These are phyloP conservation scores for Rhizophagus clarus DNA, from an alignment of 192 early-diverging fungal genomes.

Conservation along the genomic window DNA sequence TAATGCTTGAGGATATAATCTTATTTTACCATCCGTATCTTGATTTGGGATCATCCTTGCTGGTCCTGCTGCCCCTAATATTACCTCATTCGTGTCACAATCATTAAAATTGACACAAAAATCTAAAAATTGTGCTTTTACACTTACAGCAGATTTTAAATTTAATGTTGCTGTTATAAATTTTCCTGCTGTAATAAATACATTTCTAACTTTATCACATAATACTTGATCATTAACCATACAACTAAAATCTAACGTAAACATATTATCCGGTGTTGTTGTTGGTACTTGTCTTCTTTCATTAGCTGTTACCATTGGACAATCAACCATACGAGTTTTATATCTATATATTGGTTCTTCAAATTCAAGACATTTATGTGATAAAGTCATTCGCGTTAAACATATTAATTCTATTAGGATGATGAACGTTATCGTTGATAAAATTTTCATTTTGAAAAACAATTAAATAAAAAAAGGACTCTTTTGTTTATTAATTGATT, in stretches of 20 bases:
- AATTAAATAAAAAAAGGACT: too few species aligned
- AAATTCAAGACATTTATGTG: not conserved
- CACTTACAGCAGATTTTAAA: conserved; percentile 33
- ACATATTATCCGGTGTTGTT: not conserved
- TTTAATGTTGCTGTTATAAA: conserved; percentile 37
- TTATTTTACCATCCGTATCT: conserved; percentile 35
- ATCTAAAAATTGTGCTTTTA: conserved; percentile 39
- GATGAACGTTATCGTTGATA: not conserved
- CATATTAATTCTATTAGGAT: not conserved
- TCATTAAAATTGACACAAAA: conserved; percentile 33
- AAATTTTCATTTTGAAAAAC: not conserved
- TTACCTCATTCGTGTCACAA: not conserved
- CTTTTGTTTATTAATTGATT: too few species aligned
- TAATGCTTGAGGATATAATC: conserved; percentile 48
- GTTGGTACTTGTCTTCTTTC: not conserved
- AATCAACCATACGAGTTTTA: not conserved
- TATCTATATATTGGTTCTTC: not conserved
- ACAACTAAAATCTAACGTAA: conserved; percentile 7
- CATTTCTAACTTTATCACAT: conserved; percentile 36
- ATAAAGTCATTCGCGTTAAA: not conserved
- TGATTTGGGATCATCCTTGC: conserved; percentile 38
- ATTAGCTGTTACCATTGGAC: not conserved
- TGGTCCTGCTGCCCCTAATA: conserved; percentile 38
- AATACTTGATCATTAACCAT: not conserved
- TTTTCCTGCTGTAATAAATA: conserved; percentile 34